Percentiles rank a stretch among this genome's conserved stretches.
Conservation (phyloP, 306 rosid species). For the Albizia julibrissin region DNA sequence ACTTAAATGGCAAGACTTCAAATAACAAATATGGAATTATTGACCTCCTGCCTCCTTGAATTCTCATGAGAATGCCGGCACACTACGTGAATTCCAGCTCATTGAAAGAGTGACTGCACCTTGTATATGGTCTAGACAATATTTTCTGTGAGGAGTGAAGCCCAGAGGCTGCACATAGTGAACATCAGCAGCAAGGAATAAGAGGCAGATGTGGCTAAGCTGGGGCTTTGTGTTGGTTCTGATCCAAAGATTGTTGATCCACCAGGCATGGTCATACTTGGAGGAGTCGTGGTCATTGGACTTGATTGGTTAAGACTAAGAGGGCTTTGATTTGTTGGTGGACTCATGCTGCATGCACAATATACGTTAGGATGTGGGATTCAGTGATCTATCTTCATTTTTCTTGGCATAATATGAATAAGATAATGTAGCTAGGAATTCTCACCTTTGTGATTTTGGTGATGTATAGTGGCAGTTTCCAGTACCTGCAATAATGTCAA, state of each 20-base stretch:
- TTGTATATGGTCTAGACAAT: conserved; percentile 47
- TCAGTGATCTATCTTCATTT: neutral
- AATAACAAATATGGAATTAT: conserved; percentile 35
- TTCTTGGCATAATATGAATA: conserved; percentile 20
- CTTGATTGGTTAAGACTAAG: conserved; percentile 36
- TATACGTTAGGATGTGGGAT: conserved; percentile 21
- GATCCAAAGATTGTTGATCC: conserved; percentile 72
- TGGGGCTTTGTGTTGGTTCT: conserved; percentile 75
- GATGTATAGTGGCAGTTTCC: conserved; percentile 80
- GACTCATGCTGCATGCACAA: conserved; percentile 57
- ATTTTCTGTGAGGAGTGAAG: conserved; percentile 47
- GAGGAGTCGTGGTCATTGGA: conserved; percentile 43
- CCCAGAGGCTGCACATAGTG: conserved; percentile 47
- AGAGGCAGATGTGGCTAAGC: conserved; percentile 60
- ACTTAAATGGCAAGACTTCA: conserved; percentile 44
- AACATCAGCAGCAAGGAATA: conserved; percentile 41
- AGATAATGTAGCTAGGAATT: conserved; percentile 30
- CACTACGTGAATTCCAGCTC: conserved; percentile 47
- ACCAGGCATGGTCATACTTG: conserved; percentile 58
- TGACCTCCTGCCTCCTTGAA: conserved; percentile 42
- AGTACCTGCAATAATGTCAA: conserved; percentile 59
- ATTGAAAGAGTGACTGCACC: conserved; percentile 35
- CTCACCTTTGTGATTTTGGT: conserved; percentile 67
- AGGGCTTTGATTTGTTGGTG: conserved; percentile 42
- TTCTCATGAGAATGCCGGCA: conserved; percentile 47